A percentile compares a stretch with the other conserved stretches of the same genome.
phyloP scores from a whole-genome alignment of 2,329 filamentous ascomycete species.

The Phaeosphaeriaceae sp. region DNA sequence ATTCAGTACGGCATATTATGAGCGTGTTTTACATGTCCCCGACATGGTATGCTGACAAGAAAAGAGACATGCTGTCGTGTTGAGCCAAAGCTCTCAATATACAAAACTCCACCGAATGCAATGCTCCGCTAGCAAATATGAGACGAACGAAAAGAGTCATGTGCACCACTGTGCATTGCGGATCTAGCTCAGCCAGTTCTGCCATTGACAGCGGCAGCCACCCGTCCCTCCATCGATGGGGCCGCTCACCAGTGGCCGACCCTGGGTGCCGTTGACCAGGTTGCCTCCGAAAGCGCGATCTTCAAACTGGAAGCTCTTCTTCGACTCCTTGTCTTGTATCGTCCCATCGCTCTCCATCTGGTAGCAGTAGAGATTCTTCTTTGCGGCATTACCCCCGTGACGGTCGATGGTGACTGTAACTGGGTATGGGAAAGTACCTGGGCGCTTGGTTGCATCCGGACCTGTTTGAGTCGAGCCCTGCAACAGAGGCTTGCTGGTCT shows the following conservation, averaged over 20 bases:
- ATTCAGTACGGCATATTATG: conserved; percentile 19
- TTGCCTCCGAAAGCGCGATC: conserved; percentile 58
- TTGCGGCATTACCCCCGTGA: conserved; percentile 61
- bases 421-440: conserved; percentile 67
- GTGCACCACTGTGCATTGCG: not conserved
- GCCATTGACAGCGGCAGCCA: conserved; percentile 67
- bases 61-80: conserved; percentile 4
- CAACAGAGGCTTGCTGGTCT: conserved; percentile 46
- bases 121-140: conserved; percentile 12
- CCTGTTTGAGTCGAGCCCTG: conserved; percentile 38
- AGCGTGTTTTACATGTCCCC: conserved; percentile 7
- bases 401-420: conserved; percentile 67
- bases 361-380: conserved; percentile 69
- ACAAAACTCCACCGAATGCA: conserved; percentile 24
- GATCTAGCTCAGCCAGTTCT: conserved; percentile 55
- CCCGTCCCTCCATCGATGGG: conserved; percentile 65
- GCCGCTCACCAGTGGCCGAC: conserved; percentile 52
- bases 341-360: conserved; percentile 57
- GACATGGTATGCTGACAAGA: conserved; percentile 6
- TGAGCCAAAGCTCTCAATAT: conserved; percentile 21
- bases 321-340: conserved; percentile 46
- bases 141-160: conserved; percentile 6
- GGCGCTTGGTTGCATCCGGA: conserved; percentile 55
- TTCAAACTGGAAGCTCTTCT: conserved; percentile 60
- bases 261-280: conserved; percentile 59